Evolutionary conservation across 1,284 basidiomycete genomes (phyloP).

Genomic region (Tilletia walkeri): DNA sequence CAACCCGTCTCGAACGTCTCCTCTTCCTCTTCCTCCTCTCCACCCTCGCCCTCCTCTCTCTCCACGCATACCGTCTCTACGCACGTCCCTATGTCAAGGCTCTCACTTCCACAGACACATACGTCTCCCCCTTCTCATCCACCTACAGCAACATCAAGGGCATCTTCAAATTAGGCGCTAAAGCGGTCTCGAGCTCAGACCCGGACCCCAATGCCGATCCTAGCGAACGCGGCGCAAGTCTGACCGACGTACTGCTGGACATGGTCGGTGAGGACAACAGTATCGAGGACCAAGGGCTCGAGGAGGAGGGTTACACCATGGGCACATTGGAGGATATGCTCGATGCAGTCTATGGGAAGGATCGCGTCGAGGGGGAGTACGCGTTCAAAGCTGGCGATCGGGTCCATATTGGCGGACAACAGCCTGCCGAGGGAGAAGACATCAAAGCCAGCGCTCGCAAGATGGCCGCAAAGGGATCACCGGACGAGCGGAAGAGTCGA

Average conservation of each 20-base stretch:
- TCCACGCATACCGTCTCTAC: slow-evolving; percentile 12
- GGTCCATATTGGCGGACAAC: slow-evolving; percentile 7
- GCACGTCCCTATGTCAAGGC: not conserved
- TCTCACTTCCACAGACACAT: not conserved
- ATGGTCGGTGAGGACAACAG: slow-evolving; percentile 2
- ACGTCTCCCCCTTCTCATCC: slow-evolving; percentile 5
- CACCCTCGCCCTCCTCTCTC: slow-evolving; percentile 5
- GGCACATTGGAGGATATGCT: slow-evolving; percentile 11
- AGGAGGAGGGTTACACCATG: slow-evolving; percentile 3
- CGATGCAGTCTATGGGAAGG: slow-evolving; percentile 10
- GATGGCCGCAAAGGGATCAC: not conserved
- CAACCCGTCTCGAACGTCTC: slow-evolving; percentile 12
- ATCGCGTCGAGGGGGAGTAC: slow-evolving; percentile 14
- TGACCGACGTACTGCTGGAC: not conserved
- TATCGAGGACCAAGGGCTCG: not conserved
- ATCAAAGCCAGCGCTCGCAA: slow-evolving; percentile 1
- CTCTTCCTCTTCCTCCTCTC: slow-evolving; percentile 15
- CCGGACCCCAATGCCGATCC: not conserved
- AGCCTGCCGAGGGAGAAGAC: not conserved
- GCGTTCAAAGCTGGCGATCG: slow-evolving; percentile 15
- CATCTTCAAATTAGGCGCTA: not conserved
- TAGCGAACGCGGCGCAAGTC: not conserved
- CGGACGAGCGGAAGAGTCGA: slow-evolving; percentile 3
- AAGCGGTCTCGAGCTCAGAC: not conserved
- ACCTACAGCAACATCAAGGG: not conserved